Percentiles rank a stretch among this genome's conserved stretches.
Conservation (phyloP, 1,284 basidiomycete genomes). For the Wolfiporia cocos region DNA sequence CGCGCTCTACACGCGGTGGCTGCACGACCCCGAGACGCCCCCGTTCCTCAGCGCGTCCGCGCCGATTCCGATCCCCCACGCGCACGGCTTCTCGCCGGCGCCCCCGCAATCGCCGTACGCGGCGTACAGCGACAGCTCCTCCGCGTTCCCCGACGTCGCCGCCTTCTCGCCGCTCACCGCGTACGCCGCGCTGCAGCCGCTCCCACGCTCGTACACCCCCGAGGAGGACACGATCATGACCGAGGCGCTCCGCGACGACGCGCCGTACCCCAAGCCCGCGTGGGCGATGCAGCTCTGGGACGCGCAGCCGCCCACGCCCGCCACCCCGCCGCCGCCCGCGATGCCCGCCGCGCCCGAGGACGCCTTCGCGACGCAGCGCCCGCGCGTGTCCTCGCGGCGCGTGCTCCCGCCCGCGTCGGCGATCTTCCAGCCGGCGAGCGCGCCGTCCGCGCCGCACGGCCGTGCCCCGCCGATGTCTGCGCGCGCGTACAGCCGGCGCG, state of each 20-base stretch:
- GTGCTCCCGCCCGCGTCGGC: conserved; percentile 41
- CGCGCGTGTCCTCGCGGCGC: conserved; percentile 19
- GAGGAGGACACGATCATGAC: conserved; percentile 28
- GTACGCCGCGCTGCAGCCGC: conserved; percentile 52
- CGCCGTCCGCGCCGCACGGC: conserved; percentile 43
- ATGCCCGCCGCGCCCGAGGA: conserved; percentile 23
- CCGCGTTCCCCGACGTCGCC: conserved; percentile 38
- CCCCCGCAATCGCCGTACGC: conserved; percentile 19
- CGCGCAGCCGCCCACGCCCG: conserved; percentile 14
- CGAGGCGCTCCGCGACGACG: conserved; percentile 22
- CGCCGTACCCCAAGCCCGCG: conserved; percentile 36
- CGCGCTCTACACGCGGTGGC: conserved; percentile 45
- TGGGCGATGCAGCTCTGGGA: conserved; percentile 67
- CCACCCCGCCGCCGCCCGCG: conserved; percentile 15
- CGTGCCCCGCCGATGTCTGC: conserved; percentile 37
- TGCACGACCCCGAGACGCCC: conserved; percentile 49
- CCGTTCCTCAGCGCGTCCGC: conserved; percentile 31
- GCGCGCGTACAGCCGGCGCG: conserved; percentile 56
- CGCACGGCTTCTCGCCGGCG: conserved; percentile 32
- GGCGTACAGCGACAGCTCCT: conserved; percentile 29
- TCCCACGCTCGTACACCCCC: conserved; percentile 52
- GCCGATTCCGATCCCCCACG: conserved; percentile 56
- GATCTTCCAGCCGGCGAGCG: conserved; percentile 75
- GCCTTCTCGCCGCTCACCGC: conserved; percentile 50
- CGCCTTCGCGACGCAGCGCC: conserved; percentile 25